These are phyloP conservation scores for Asterochloris sp. DNA, from an alignment of 139 green algal species.

Conservation along the genomic window DNA sequence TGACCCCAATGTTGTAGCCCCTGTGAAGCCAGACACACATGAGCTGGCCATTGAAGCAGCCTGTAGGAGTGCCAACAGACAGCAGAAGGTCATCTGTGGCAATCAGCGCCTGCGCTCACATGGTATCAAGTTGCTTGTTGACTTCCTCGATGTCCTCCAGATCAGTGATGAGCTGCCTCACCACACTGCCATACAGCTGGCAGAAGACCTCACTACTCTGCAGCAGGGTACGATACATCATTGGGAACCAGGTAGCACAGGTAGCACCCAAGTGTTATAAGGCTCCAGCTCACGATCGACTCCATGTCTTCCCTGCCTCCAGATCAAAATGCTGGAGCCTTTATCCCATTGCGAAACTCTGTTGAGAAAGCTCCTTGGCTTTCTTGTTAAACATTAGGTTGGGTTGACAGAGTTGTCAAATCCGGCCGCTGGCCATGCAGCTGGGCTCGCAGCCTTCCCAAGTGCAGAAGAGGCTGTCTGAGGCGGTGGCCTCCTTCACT, in stretches of 20 bases:
- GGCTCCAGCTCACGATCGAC: too few relatives aligned
- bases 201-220: slow-evolving; percentile 96
- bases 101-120: slow-evolving; percentile 59
- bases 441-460: too few relatives aligned
- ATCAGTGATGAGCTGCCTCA: slow-evolving; percentile 92
- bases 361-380: too few relatives aligned
- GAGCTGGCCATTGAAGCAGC: not conserved
- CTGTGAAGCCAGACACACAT: slow-evolving; percentile 31
- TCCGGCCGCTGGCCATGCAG: too few relatives aligned
- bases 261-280: too few relatives aligned
- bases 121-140: slow-evolving; percentile 95
- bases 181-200: slow-evolving; percentile 95
- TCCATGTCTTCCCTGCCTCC: too few relatives aligned
- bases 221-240: not conserved
- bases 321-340: too few relatives aligned
- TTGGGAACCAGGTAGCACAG: too few relatives aligned
- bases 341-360: too few relatives aligned
- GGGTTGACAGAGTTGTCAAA: too few relatives aligned
- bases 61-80: not conserved
- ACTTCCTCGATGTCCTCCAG: slow-evolving; percentile 92
- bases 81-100: not conserved
- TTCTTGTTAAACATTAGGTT: too few relatives aligned
- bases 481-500: not conserved
- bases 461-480: not conserved
- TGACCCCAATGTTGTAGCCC: slow-evolving; percentile 93